These are phyloP conservation scores for Sugiyamaella japonica DNA, from an alignment of 1,139 yeast genomes.

Conservation along the genomic window DNA sequence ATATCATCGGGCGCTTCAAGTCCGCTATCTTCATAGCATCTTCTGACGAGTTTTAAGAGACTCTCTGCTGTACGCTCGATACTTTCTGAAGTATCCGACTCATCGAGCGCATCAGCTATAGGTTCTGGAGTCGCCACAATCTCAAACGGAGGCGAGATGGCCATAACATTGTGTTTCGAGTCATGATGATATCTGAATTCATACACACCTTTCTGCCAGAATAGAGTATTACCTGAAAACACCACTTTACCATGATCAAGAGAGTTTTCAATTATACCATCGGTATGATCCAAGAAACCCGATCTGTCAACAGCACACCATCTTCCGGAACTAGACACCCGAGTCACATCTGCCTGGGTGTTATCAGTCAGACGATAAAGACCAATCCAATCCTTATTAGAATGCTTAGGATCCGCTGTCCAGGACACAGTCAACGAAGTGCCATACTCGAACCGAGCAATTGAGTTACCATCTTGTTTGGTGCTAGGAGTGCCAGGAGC, in stretches of 20 bases:
- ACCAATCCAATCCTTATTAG: slow-evolving; percentile 72
- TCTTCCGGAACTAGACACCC: slow-evolving; percentile 64
- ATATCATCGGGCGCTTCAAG: slow-evolving; percentile 30
- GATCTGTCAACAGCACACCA: slow-evolving; percentile 59
- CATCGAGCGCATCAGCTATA: slow-evolving; percentile 34
- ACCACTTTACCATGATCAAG: slow-evolving; percentile 51
- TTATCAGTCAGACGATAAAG: slow-evolving; percentile 67
- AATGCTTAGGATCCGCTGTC: slow-evolving; percentile 52
- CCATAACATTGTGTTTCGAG: slow-evolving; percentile 69
- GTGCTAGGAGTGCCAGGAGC: neutral
- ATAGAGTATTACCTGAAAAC: slow-evolving; percentile 54
- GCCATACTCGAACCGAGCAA: slow-evolving; percentile 39
- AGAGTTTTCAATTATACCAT: slow-evolving; percentile 29
- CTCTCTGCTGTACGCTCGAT: slow-evolving; percentile 40
- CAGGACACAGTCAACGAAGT: slow-evolving; percentile 58
- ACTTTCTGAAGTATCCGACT: slow-evolving; percentile 16
- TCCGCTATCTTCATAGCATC: slow-evolving; percentile 30
- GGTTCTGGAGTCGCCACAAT: slow-evolving; percentile 49
- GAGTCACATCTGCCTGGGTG: slow-evolving; percentile 58
- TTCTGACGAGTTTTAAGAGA: slow-evolving; percentile 32
- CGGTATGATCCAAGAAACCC: slow-evolving; percentile 36
- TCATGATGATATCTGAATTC: slow-evolving; percentile 75
- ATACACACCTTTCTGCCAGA: slow-evolving; percentile 72
- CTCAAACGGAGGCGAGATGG: slow-evolving; percentile 71
- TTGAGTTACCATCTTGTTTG: slow-evolving; percentile 8